Evolutionary conservation across 23 red algal genomes (phyloP), one percentile per base, ranked within the genome.

Genomic region (Gracilaria gracilis): DNA sequence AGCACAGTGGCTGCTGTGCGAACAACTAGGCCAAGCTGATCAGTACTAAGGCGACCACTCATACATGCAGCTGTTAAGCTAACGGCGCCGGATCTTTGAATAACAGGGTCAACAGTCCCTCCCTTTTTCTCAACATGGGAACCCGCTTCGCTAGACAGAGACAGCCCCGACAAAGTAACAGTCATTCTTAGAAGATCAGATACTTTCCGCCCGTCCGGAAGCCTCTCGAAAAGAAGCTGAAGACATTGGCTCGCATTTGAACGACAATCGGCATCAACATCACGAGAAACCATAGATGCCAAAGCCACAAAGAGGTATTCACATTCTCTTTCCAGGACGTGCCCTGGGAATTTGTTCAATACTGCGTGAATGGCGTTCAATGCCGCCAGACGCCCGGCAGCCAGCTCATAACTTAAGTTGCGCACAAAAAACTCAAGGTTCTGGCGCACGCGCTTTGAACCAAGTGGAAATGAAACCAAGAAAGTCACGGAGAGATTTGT

Each of bases 371-470:
- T 77, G 4, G 83, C 92, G 24, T 75, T 55, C n/a, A 94, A 67
- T 4, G 88, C 84, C 15, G 80, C 88, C 20, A 92, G 74, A 3
- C 95, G 48, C 25, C 95, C 95, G 20, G 31, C n/a, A 4, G 88
- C 40, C 25, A 88, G 84, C 62, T 87, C 55, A 74, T 96, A 96
- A 58, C 79, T 87, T 35, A 96, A 83, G 69, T 96, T 92, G 13
- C 82, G 59, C 14, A 96, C 89, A 29, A 93, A 93, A 53, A 96
- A 93, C 33, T 96, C 95, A 54, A 96, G 78, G 15, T 92, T 54
- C 62, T 87, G 82, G 29, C 89, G 81, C 27, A 81, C 57, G 9
- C 93, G 84, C 32, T 75, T 88, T 21, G 84, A 78, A 29, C 76
- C 61, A 61, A 95, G 36, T 21, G 93, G 93, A 51, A 89, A 95